phyloP scores from a whole-genome alignment of 768 basidiomycete species.

The Amanita rubescens region DNA sequence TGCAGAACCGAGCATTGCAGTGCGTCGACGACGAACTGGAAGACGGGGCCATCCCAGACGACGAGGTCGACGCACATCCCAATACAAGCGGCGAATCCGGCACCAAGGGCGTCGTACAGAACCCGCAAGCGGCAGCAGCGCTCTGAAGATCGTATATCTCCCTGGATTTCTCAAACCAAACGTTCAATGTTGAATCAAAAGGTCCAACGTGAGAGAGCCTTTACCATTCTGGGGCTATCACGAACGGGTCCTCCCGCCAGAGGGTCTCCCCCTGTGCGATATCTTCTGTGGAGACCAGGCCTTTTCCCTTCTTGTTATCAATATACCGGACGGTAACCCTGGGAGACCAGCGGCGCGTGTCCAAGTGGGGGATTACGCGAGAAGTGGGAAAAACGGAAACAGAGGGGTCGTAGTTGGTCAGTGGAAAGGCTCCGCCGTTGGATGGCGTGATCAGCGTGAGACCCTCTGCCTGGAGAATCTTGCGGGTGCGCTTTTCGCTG shows the following conservation, averaged over 20 bases:
- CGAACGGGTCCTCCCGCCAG: conserved; percentile 82
- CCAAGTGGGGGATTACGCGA: conserved; percentile 52
- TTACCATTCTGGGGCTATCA: conserved; percentile 77
- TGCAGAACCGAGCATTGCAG: conserved; percentile 73
- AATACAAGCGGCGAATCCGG: conserved; percentile 30
- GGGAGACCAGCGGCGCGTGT: conserved; percentile 52
- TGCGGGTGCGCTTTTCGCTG: conserved; percentile 77
- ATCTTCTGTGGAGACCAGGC: conserved; percentile 62
- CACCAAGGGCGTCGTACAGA: conserved; percentile 63
- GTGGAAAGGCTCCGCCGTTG: background rate
- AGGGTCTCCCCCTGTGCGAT: conserved; percentile 68
- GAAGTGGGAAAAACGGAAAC: conserved; percentile 49
- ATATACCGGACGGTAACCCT: conserved; percentile 67
- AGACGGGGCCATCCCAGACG: conserved; percentile 21
- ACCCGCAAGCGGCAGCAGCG: conserved; percentile 53
- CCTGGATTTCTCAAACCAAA: conserved; percentile 34
- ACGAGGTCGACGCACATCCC: conserved; percentile 1
- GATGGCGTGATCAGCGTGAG: conserved; percentile 28
- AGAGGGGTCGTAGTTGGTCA: conserved; percentile 7
- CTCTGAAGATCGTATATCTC: conserved; percentile 68
- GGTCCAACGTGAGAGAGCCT: conserved; percentile 7
- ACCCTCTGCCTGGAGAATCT: conserved; percentile 56
- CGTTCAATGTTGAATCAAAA: background rate
- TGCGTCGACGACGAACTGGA: conserved; percentile 43
- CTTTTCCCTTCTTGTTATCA: conserved; percentile 70